Conservation (phyloP, 2,329 filamentous ascomycete genomes). For the Neofusicoccum ribis region DNA sequence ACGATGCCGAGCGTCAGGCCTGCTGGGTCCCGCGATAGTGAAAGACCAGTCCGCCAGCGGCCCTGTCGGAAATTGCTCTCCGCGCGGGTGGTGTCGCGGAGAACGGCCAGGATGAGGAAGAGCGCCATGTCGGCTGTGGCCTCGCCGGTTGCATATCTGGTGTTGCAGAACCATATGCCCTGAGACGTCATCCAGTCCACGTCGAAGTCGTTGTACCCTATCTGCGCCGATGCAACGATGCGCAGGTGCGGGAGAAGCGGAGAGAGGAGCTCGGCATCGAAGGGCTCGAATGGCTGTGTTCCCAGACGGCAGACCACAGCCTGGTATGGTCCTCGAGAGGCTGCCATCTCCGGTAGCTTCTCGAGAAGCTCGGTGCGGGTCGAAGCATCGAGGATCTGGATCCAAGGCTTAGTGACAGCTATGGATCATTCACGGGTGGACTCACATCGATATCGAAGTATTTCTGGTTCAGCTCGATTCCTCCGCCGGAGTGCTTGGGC, state of each 20-base stretch:
- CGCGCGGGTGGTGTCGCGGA: slow-evolving; percentile 47
- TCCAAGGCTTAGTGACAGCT: neutral
- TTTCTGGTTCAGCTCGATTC: neutral
- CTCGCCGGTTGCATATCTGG: slow-evolving; percentile 54
- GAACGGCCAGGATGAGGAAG: slow-evolving; percentile 47
- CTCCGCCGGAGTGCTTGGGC: neutral
- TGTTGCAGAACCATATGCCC: slow-evolving; percentile 57
- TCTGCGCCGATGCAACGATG: slow-evolving; percentile 50
- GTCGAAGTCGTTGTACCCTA: slow-evolving; percentile 52
- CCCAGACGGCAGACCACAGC: slow-evolving; percentile 43
- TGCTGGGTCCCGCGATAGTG: slow-evolving; percentile 45
- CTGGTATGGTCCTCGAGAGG: slow-evolving; percentile 1
- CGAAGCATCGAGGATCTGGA: slow-evolving; percentile 10
- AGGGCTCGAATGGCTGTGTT: slow-evolving; percentile 51
- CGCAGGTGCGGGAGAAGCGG: slow-evolving; percentile 45
- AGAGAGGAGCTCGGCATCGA: slow-evolving; percentile 47
- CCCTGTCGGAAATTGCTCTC: slow-evolving; percentile 42
- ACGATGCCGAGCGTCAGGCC: slow-evolving; percentile 51
- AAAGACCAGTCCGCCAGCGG: slow-evolving; percentile 34
- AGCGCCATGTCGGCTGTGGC: slow-evolving; percentile 53
- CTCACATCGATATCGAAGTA: slow-evolving; percentile 9
- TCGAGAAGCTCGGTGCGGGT: neutral
- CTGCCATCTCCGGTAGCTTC: neutral
- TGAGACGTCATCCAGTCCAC: slow-evolving; percentile 45
- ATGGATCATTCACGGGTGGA: neutral